phyloP scores from a whole-genome alignment of 345 rosid genomes.

The Brassica juncea region DNA sequence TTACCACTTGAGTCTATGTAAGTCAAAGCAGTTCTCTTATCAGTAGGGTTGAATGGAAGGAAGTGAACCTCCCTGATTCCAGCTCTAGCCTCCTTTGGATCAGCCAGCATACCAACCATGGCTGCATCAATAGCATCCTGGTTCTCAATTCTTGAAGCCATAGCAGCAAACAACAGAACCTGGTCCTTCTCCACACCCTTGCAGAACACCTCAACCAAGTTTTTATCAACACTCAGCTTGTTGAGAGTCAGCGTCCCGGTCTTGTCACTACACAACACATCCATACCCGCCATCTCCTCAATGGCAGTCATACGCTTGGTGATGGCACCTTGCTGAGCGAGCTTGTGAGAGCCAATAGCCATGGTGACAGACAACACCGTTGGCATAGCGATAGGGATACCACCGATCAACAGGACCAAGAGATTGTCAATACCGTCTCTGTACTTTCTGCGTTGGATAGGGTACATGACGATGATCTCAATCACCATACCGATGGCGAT shows the following conservation, averaged over 20 bases:
- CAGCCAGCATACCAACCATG: conserved; percentile 86
- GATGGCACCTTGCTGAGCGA: conserved; percentile 88
- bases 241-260: conserved; percentile 87
- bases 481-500: conserved; percentile 77
- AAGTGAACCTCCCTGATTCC: conserved; percentile 76
- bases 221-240: conserved; percentile 71
- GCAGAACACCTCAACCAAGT: conserved; percentile 74
- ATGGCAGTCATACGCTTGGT: conserved; percentile 96
- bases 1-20: conserved; percentile 66
- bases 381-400: conserved; percentile 96
- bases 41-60: conserved; percentile 81
- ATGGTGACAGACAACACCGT: conserved; percentile 91
- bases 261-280: conserved; percentile 87
- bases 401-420: conserved; percentile 85
- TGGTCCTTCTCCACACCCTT: conserved; percentile 72
- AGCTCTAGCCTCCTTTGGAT: conserved; percentile 85
- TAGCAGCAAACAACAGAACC: conserved; percentile 72
- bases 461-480: conserved; percentile 87
- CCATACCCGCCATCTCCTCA: conserved; percentile 95
- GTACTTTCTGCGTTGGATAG: conserved; percentile 73
- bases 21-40: conserved; percentile 89
- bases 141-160: conserved; percentile 84
- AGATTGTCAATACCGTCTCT: conserved; percentile 86
- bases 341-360: conserved; percentile 87
- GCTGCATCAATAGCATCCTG: conserved; percentile 94